Conservation (phyloP, 352 stramenopile genomes). For the Phytophthora crassamura region DNA sequence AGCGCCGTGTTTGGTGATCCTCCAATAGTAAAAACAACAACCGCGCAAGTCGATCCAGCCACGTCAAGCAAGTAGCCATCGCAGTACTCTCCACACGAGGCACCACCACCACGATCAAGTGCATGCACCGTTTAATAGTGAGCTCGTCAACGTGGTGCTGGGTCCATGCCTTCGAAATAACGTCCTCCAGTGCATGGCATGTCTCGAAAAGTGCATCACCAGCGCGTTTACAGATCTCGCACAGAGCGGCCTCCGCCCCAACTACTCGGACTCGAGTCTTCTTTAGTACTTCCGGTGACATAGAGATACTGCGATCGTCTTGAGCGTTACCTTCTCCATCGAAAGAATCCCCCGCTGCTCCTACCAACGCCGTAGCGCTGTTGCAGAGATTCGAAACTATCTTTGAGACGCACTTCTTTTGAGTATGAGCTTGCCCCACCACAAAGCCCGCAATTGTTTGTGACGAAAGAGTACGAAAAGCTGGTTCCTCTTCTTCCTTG, state of each 20-base stretch:
- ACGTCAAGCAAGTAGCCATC: conserved; percentile 47
- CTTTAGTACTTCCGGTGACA: conserved; percentile 35
- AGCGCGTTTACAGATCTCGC: conserved; percentile 45
- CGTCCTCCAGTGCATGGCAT: conserved; percentile 44
- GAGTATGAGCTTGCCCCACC: conserved; percentile 46
- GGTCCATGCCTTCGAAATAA: conserved; percentile 48
- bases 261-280: conserved; percentile 46
- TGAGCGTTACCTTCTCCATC: conserved; percentile 7
- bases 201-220: conserved; percentile 43
- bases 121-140: conserved; percentile 55
- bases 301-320: background rate
- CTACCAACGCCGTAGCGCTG: conserved; percentile 56
- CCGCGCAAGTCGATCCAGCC: conserved; percentile 45
- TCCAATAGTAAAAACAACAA: conserved; percentile 38
- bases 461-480: conserved; percentile 56
- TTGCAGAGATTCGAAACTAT: conserved; percentile 84
- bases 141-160: conserved; percentile 28
- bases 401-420: conserved; percentile 81
- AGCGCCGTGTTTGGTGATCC: conserved; percentile 31
- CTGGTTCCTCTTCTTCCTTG: conserved; percentile 62
- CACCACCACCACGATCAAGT: conserved; percentile 53
- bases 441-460: conserved; percentile 66
- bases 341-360: conserved; percentile 16
- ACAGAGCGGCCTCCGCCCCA: conserved; percentile 54
- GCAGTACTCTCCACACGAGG: conserved; percentile 38